Conservation (phyloP, 345 rosid genomes). For the Arabidopsis suecica region DNA sequence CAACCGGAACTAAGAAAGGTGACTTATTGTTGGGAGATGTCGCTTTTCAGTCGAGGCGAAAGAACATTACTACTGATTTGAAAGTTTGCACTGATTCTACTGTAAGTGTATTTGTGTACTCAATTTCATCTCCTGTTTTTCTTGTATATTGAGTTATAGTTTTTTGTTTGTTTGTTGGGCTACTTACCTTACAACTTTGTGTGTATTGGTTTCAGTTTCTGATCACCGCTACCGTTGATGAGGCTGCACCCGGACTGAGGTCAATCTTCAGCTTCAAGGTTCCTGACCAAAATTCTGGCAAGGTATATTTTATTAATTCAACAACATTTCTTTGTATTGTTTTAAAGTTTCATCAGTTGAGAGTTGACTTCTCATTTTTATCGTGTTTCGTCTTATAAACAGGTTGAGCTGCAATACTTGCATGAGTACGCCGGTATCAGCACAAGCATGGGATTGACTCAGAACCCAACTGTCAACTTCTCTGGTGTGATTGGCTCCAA, state of each 20-base stretch:
- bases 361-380: neutral
- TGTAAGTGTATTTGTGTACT: constrained; percentile 46
- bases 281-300: constrained; percentile 96
- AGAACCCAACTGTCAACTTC: constrained; percentile 77
- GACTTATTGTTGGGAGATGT: constrained; percentile 82
- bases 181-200: neutral
- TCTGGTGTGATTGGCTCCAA: constrained; percentile 80
- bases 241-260: constrained; percentile 91
- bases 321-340: neutral
- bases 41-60: constrained; percentile 76
- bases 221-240: constrained; percentile 79
- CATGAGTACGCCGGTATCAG: constrained; percentile 85
- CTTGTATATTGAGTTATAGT: neutral
- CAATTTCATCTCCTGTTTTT: neutral
- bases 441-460: constrained; percentile 84
- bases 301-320: constrained; percentile 49
- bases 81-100: constrained; percentile 81
- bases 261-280: constrained; percentile 76
- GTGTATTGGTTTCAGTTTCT: constrained; percentile 56
- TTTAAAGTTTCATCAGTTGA: neutral
- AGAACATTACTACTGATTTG: constrained; percentile 80
- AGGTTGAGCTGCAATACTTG: constrained; percentile 90
- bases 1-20: constrained; percentile 78
- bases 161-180: constrained; percentile 8
- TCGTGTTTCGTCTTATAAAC: constrained; percentile 32